A percentile compares a stretch with the other conserved stretches of the same genome.
Evolutionary conservation across 768 basidiomycete genomes (phyloP).

Genomic region (Leccinellum rugosiceps): DNA sequence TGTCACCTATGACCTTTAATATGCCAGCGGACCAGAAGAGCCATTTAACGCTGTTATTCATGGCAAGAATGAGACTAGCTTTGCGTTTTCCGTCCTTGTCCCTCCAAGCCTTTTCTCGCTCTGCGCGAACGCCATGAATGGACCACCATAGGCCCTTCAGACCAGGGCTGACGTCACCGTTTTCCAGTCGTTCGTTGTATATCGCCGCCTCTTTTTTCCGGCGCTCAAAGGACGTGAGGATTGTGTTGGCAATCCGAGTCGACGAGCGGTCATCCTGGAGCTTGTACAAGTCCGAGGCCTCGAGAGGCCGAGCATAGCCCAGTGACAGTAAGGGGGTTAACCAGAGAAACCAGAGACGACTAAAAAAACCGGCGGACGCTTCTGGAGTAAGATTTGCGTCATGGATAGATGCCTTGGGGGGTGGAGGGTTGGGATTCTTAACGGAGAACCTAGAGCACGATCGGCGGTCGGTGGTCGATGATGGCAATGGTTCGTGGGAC

Average conservation of each 20-base stretch:
- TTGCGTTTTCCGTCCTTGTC: slow-evolving; percentile 57
- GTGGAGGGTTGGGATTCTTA: slow-evolving; percentile 30
- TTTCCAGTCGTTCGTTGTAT: slow-evolving; percentile 69
- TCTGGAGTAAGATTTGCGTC: slow-evolving; percentile 67
- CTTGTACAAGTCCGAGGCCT: slow-evolving; percentile 78
- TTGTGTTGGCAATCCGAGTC: slow-evolving; percentile 55
- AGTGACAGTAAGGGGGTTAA: slow-evolving; percentile 66
- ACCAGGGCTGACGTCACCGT: slow-evolving; percentile 60
- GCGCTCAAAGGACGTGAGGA: slow-evolving; percentile 61
- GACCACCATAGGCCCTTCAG: slow-evolving; percentile 57
- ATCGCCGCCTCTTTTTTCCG: slow-evolving; percentile 54
- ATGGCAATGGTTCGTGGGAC: not conserved
- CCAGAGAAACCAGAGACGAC: slow-evolving; percentile 69
- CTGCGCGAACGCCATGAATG: slow-evolving; percentile 43
- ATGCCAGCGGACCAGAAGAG: slow-evolving; percentile 75
- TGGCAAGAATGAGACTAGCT: slow-evolving; percentile 62
- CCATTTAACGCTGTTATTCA: slow-evolving; percentile 77
- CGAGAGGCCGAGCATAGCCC: slow-evolving; percentile 78
- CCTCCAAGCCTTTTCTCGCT: slow-evolving; percentile 63
- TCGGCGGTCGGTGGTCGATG: not conserved
- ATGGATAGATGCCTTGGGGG: slow-evolving; percentile 51
- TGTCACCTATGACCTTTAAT: slow-evolving; percentile 58
- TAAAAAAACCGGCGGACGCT: slow-evolving; percentile 55
- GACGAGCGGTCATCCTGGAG: slow-evolving; percentile 64
- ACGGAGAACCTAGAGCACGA: slow-evolving; percentile 6